Conservation (phyloP, 2,329 filamentous ascomycete genomes). For the Alternaria gaisen region DNA sequence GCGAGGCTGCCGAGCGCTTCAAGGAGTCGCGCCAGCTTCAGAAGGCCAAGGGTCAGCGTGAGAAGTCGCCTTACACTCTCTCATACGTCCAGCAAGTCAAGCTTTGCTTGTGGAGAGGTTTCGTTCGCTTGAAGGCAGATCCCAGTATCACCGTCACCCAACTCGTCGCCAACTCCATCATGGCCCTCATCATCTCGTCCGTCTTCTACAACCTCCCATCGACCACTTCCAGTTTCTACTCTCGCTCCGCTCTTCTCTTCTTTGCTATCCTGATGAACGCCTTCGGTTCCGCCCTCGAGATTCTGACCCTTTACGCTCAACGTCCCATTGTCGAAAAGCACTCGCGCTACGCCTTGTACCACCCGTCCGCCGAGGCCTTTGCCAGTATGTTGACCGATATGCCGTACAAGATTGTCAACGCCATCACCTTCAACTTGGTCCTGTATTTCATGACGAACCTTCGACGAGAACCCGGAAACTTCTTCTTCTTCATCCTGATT, state of each 20-base stretch:
- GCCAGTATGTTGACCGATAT: slow-evolving; percentile 87
- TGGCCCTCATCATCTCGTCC: slow-evolving; percentile 79
- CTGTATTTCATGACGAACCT: slow-evolving; percentile 91
- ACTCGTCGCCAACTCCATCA: slow-evolving; percentile 74
- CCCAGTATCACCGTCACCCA: slow-evolving; percentile 75
- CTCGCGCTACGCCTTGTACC: slow-evolving; percentile 83
- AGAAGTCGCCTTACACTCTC: slow-evolving; percentile 82
- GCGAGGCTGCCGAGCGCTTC: slow-evolving; percentile 57
- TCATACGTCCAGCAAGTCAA: slow-evolving; percentile 78
- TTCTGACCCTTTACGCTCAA: slow-evolving; percentile 86
- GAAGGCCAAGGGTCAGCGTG: slow-evolving; percentile 61
- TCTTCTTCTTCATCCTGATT: slow-evolving; percentile 87
- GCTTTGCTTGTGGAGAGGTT: slow-evolving; percentile 84
- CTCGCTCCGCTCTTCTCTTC: slow-evolving; percentile 82
- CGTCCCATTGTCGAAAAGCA: slow-evolving; percentile 94
- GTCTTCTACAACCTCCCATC: slow-evolving; percentile 80
- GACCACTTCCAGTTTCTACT: slow-evolving; percentile 77
- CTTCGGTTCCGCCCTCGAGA: slow-evolving; percentile 82
- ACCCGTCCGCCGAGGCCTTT: slow-evolving; percentile 87
- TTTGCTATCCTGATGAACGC: slow-evolving; percentile 89
- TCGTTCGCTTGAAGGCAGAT: slow-evolving; percentile 78
- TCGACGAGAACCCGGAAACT: slow-evolving; percentile 74
- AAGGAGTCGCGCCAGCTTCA: slow-evolving; percentile 57
- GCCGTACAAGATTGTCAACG: slow-evolving; percentile 81
- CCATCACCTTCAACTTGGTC: slow-evolving; percentile 78